phyloP scores from a whole-genome alignment of 805 yeast genomes.

The Spathaspora passalidarum region DNA sequence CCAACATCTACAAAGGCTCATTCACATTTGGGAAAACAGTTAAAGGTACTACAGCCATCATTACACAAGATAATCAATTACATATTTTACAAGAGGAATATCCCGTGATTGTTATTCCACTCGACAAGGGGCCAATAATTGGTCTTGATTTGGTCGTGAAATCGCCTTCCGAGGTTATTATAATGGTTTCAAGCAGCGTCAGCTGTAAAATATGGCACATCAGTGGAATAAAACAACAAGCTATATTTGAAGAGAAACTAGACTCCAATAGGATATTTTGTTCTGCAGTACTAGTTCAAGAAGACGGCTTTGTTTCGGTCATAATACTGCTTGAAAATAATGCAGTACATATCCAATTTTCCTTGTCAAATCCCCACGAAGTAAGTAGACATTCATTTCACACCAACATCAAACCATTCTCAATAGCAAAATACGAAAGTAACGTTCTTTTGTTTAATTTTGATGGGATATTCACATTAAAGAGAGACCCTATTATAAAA shows the following conservation, averaged over 20 bases:
- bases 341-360: neutral
- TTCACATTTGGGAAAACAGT: neutral
- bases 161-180: neutral
- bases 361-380: neutral
- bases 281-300: neutral
- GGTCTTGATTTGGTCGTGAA: neutral
- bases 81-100: neutral
- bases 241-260: neutral
- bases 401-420: neutral
- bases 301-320: neutral
- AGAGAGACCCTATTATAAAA: neutral
- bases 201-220: neutral
- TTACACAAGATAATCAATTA: neutral
- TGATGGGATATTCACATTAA: neutral
- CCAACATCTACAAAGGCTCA: neutral
- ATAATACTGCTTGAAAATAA: neutral
- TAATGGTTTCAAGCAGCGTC: neutral
- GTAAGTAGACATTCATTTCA: neutral
- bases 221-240: neutral
- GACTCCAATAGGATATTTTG: neutral
- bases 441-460: neutral
- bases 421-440: neutral
- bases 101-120: neutral
- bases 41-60: neutral
- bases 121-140: neutral